Evolutionary conservation across 768 basidiomycete species (phyloP).

Genomic region (Agaricus blazei): DNA sequence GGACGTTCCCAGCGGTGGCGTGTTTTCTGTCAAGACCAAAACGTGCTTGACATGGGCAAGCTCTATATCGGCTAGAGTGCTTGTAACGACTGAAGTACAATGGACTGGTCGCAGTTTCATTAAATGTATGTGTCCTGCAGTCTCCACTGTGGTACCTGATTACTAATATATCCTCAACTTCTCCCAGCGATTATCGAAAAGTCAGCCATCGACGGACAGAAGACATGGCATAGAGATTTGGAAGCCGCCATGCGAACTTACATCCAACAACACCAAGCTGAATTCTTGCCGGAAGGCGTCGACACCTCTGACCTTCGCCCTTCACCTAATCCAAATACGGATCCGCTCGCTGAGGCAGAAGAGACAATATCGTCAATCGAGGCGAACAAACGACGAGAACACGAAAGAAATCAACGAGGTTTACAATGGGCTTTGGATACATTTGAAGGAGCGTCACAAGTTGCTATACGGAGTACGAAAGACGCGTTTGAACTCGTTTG

Average conservation of each 20-base stretch:
- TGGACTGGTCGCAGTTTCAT: conserved; percentile 98
- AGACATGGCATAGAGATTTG: conserved; percentile 76
- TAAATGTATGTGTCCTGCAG: conserved; percentile 53
- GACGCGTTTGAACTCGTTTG: conserved; percentile 73
- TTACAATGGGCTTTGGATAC: conserved; percentile 90
- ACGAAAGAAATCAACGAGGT: conserved; percentile 64
- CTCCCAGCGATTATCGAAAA: conserved; percentile 84
- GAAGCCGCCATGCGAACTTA: conserved; percentile 83
- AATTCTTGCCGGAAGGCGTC: conserved; percentile 84
- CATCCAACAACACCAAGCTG: conserved; percentile 83
- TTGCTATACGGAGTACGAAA: conserved; percentile 63
- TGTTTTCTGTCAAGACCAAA: conserved; percentile 89
- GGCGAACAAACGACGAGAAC: conserved; percentile 57
- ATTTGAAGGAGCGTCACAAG: conserved; percentile 68
- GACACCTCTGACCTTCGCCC: conserved; percentile 44
- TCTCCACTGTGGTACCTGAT: neutral
- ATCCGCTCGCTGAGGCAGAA: conserved; percentile 9
- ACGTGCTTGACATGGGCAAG: conserved; percentile 97
- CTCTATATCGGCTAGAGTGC: conserved; percentile 63
- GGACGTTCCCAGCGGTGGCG: conserved; percentile 91
- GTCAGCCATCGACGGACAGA: conserved; percentile 89
- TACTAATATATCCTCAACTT: neutral
- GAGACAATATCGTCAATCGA: conserved; percentile 27
- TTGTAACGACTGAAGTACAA: conserved; percentile 89
- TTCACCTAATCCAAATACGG: conserved; percentile 9